phyloP scores from a whole-genome alignment of 2,329 filamentous ascomycete species.

The Ploettnerulaceae sp. region DNA sequence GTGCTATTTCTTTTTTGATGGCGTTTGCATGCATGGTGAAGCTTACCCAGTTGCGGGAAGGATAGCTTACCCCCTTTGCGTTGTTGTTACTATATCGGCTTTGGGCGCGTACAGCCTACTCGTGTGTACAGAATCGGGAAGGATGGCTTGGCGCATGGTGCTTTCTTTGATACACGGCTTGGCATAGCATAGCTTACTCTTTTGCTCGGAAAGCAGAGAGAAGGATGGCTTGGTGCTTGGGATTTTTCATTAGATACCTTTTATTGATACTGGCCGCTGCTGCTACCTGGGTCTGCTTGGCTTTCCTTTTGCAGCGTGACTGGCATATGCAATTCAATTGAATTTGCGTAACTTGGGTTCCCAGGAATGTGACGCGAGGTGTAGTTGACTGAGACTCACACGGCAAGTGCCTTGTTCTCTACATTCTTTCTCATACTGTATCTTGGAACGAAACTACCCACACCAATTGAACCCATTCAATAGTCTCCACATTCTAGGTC shows the following conservation, averaged over 20 bases:
- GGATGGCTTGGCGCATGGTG: slow-evolving; percentile 24
- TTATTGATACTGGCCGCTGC: neutral
- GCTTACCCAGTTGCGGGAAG: slow-evolving; percentile 26
- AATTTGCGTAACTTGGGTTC: neutral
- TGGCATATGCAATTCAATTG: slow-evolving; percentile 6
- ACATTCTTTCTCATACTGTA: too few species aligned
- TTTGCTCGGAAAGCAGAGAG: slow-evolving; percentile 16
- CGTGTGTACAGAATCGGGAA: slow-evolving; percentile 25
- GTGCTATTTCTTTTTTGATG: slow-evolving; percentile 12
- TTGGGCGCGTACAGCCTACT: slow-evolving; percentile 21
- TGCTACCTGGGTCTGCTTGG: slow-evolving; percentile 1
- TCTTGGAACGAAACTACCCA: too few species aligned
- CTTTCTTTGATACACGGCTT: slow-evolving; percentile 5
- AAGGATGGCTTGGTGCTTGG: slow-evolving; percentile 25
- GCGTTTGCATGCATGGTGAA: slow-evolving; percentile 23
- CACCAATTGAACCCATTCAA: too few species aligned
- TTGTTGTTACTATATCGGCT: slow-evolving; percentile 5
- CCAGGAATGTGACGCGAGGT: neutral
- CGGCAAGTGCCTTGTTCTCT: neutral
- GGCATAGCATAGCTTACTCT: slow-evolving; percentile 25
- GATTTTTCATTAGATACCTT: slow-evolving; percentile 10
- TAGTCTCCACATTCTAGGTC: too few species aligned
- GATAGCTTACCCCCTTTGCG: slow-evolving; percentile 22
- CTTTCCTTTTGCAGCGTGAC: neutral
- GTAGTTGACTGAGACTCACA: too few species aligned